Percentiles rank a stretch among this genome's conserved stretches.
These are phyloP conservation scores for Claviceps quebecensis DNA, from an alignment of 2,329 filamentous ascomycete genomes.

Conservation along the genomic window DNA sequence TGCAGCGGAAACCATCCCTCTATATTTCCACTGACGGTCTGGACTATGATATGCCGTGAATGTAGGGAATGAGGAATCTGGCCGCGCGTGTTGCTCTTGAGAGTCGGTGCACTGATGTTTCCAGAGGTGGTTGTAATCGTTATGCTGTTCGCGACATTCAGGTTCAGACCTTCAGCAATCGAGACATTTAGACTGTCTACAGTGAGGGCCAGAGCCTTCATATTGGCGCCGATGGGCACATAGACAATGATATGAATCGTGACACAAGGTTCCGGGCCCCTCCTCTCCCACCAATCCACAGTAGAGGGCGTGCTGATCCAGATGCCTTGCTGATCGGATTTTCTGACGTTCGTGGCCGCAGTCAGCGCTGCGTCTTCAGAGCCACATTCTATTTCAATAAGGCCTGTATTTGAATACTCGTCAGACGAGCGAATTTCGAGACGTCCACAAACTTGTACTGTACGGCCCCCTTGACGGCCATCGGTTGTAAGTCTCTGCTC, in stretches of 20 bases:
- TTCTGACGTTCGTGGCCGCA: conserved; percentile 17
- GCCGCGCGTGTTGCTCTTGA: conserved; percentile 7
- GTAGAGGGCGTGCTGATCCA: conserved; percentile 24
- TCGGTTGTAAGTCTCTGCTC: conserved; percentile 21
- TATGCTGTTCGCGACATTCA: conserved; percentile 17
- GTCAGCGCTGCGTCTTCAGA: conserved; percentile 29
- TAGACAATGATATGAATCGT: conserved; percentile 29
- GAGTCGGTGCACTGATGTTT: conserved; percentile 14
- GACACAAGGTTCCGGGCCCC: conserved; percentile 5
- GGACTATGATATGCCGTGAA: conserved; percentile 27
- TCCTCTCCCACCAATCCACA: conserved; percentile 17
- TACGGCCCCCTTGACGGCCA: conserved; percentile 10
- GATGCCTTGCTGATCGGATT: conserved; percentile 20
- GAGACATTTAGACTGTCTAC: conserved; percentile 26
- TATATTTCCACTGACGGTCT: conserved; percentile 30
- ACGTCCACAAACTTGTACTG: conserved; percentile 29
- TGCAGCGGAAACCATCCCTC: conserved; percentile 36
- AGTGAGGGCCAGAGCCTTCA: conserved; percentile 24
- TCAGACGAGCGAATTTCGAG: conserved; percentile 28
- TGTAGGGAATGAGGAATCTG: conserved; percentile 25
- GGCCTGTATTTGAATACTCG: conserved; percentile 19
- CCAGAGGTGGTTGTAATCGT: conserved; percentile 25
- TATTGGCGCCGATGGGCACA: conserved; percentile 25
- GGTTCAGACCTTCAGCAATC: conserved; percentile 25
- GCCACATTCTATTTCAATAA: conserved; percentile 29